Base-by-base conservation (phyloP, 768 basidiomycete species). In the Boletus sp. region DNA sequence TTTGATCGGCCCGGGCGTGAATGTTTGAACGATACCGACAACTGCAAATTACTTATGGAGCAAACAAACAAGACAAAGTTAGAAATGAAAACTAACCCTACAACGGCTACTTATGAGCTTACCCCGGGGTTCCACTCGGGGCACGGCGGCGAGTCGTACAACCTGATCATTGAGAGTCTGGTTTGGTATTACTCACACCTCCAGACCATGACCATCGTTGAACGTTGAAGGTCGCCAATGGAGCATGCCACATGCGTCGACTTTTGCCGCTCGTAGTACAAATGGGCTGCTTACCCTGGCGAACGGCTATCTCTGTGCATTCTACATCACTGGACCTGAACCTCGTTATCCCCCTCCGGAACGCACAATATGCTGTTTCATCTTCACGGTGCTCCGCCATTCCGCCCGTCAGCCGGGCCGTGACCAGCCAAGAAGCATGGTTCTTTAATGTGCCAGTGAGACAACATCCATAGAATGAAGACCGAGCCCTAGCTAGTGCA, bases 331-430 rank as follows among this genome's bases (percentile, higher is more conserved):
- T 44, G 42, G 42, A 42, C 12, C 41, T 28, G 30, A 47, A 39
- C 40, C 15, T 35, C 36, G 12, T 28, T 30, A 50, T 44, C 14
- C 35, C 46, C 18, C 47, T 18, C 30, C 17, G 12, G n/a, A 20
- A 41, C 40, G 12, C 40, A 20, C 10, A 14, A 24, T 8, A 28
- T 3, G 45, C 2, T 39, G 50, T 46, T 57, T 52, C 42, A 37
- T 36, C 17, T 28, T 40, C 42, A 17, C 30, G 28, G 60, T 36
- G 18, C 60, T 40, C 62, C 60, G 55, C 32, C 36, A 41, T 57
- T 61, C 54, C 50, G 29, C 24, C 48, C 45, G 39, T 46, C 47
- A 35, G 46, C 41, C 33, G n/a, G n/a, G n/a, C 33, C 33, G 2
- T n/a, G 15, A 30, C n/a, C 30, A 49, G 32, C 49, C 39, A 24